Conservation (phyloP, 2,329 filamentous ascomycete genomes). For the Fusarium sp. region DNA sequence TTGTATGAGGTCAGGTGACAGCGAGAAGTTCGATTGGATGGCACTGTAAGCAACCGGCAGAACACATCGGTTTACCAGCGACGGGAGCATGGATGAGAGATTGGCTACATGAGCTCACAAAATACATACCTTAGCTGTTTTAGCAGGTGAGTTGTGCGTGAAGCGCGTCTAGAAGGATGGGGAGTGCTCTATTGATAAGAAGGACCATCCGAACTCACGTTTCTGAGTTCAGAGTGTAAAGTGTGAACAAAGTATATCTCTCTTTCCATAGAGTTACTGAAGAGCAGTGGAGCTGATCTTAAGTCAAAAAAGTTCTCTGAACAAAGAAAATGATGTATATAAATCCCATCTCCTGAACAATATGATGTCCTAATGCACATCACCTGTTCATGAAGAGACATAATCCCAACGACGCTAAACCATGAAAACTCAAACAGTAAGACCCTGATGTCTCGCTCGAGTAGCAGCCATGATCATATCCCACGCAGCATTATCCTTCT, state of each 20-base stretch:
- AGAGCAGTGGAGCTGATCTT: fast-evolving
- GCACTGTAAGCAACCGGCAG: neutral
- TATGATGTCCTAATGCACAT: fast-evolving
- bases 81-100: fast-evolving
- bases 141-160: too few species aligned
- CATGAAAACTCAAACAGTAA: fast-evolving
- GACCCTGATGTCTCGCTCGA: neutral
- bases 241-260: neutral
- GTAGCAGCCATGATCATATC: neutral
- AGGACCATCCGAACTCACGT: fast-evolving
- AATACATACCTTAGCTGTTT: too few species aligned
- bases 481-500: constrained; percentile 13
- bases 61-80: fast-evolving
- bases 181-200: fast-evolving
- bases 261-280: fast-evolving
- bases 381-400: fast-evolving
- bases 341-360: too few species aligned
- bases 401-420: fast-evolving
- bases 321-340: neutral
- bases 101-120: fast-evolving
- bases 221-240: fast-evolving
- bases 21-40: neutral
- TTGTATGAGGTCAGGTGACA: neutral
- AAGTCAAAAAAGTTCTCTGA: too few species aligned
- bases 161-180: too few species aligned